Evolutionary conservation across 495 filamentous ascomycete species (phyloP).

Genomic region (Hypoxylon cercidicola): DNA sequence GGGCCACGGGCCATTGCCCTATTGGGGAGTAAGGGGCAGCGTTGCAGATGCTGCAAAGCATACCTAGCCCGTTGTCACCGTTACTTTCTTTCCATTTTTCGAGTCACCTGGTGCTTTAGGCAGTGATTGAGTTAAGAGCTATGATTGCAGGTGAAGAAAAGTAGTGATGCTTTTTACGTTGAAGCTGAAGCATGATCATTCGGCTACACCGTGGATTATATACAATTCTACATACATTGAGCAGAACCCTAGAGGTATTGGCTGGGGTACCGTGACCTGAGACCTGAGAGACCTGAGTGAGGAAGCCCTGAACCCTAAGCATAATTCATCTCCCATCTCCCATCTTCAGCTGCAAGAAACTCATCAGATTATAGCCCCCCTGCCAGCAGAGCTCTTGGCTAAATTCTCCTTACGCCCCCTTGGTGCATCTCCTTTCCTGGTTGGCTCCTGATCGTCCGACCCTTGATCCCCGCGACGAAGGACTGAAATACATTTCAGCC

Average conservation of each 20-base stretch:
- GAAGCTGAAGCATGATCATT: too few relatives aligned
- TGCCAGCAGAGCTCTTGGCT: constrained; percentile 27
- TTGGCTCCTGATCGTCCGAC: constrained; percentile 11
- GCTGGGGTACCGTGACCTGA: too few relatives aligned
- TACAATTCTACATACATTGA: too few relatives aligned
- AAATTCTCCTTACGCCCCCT: constrained; percentile 23
- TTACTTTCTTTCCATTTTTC: too few relatives aligned
- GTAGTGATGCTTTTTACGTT: too few relatives aligned
- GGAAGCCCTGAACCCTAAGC: too few relatives aligned
- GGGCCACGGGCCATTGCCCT: constrained; percentile 12
- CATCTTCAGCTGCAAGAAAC: constrained; percentile 7
- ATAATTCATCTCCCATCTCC: too few relatives aligned
- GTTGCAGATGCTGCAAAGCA: background rate
- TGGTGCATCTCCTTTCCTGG: constrained; percentile 3
- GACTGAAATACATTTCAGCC: constrained; percentile 27
- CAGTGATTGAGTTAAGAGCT: too few relatives aligned
- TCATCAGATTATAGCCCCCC: constrained; percentile 1
- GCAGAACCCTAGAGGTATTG: too few relatives aligned
- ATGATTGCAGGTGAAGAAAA: too few relatives aligned
- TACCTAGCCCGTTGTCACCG: background rate
- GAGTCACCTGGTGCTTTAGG: too few relatives aligned
- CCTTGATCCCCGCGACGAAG: constrained; percentile 31
- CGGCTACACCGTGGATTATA: too few relatives aligned
- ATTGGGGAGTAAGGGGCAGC: constrained; percentile 10
- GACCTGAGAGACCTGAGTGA: background rate